Evolutionary conservation across 768 basidiomycete species (phyloP), one percentile per base, ranked within the genome.

Genomic region (Lactarius sanguifluus): DNA sequence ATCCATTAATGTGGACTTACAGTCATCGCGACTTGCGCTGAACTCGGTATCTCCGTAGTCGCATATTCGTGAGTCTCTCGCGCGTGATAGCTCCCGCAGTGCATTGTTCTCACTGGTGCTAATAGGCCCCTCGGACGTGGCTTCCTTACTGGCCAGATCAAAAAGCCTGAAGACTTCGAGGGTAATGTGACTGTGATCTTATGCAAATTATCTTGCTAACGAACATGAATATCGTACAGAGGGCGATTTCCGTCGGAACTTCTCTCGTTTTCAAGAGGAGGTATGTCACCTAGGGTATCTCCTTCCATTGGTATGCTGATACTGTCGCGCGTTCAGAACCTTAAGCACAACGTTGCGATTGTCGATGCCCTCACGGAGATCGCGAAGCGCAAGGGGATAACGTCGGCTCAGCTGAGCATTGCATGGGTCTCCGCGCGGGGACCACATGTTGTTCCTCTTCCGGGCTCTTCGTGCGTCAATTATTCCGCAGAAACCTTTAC

Each of bases 21-120:
- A 78, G 86, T 87, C 13, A 80, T 89, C 65, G 79, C 79, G 1
- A 79, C 84, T 2, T 82, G 84, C 7, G 74, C 77, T 57, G 84
- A 86, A 66, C 80, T 86, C n/a, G 81, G 81, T 0, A 78, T 88
- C 59, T 75, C 85, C 5, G 80, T 89, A n/a, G 73, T 84, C 15
- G 87, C 81, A 36, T 89, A 90, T 71, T 83, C 85, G 82, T 83
- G 61, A 13, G 80, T 73, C 7, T 47, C 36, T 16, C 45, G 30
- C 50, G 18, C 12, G 28, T 3, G 23, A 1, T 23, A 10, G n/a
- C 30, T 16, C 6, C 47, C 25, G 63, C n/a, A 54, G 12, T 13
- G 0, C 23, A 59, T 25, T 60, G 13, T 69, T 60, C 38, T 23
- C 15, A 64, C 5, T 23, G 2, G 45, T 2, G 25, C 16, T 4